These are phyloP conservation scores for Arachnomyces sp. DNA, from an alignment of 2,329 filamentous ascomycete species.

Conservation along the genomic window DNA sequence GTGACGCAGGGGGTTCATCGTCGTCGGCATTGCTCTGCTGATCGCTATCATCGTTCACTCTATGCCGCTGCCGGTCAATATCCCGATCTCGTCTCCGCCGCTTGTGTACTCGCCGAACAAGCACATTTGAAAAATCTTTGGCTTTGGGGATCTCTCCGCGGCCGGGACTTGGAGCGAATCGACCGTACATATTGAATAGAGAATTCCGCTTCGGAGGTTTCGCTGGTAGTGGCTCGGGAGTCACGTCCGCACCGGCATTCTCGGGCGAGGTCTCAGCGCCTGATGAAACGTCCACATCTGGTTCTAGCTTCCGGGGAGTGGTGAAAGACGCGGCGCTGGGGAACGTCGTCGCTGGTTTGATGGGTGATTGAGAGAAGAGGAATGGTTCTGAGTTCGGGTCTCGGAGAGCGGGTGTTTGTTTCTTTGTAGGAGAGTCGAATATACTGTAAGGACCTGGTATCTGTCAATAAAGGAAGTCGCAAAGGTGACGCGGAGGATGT, in stretches of 20 bases:
- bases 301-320: conserved; percentile 42
- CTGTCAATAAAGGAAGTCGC: not conserved
- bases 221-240: conserved; percentile 32
- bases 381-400: conserved; percentile 44
- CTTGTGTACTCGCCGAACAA: conserved; percentile 42
- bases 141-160: conserved; percentile 57
- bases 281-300: conserved; percentile 37
- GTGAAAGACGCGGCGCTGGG: conserved; percentile 37
- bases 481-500: conserved; percentile 1
- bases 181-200: conserved; percentile 35
- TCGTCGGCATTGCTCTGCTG: conserved; percentile 29
- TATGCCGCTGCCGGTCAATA: conserved; percentile 34
- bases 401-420: conserved; percentile 38
- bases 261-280: conserved; percentile 41
- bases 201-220: conserved; percentile 32
- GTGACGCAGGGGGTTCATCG: conserved; percentile 28
- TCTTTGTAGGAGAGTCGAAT: conserved; percentile 44
- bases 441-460: conserved; percentile 31
- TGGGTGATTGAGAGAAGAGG: conserved; percentile 38
- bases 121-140: conserved; percentile 39
- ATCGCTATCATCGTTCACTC: conserved; percentile 38
- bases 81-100: conserved; percentile 41
- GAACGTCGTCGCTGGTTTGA: conserved; percentile 19
- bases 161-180: conserved; percentile 47
- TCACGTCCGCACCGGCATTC: conserved; percentile 41